Percentiles rank a stretch among this genome's conserved stretches.
These are phyloP conservation scores for Buxus sempervirens DNA, from an alignment of 164 flowering plant species.

Conservation along the genomic window DNA sequence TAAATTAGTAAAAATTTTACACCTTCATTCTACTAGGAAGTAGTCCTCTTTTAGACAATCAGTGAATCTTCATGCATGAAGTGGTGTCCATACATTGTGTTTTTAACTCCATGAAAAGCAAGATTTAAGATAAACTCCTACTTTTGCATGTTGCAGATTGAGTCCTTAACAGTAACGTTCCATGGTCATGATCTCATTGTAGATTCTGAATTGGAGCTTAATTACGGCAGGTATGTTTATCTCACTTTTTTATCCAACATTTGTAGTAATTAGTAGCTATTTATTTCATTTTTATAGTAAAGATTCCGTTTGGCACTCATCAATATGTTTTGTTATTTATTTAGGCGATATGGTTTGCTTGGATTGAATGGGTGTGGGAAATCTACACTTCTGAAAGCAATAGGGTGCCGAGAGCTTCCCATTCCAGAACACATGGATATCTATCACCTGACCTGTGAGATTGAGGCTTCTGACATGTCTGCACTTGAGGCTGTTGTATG, in stretches of 20 bases:
- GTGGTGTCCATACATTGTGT: too few species aligned
- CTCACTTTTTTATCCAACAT: not conserved
- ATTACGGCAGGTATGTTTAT: slow-evolving; percentile 77
- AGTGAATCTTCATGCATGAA: too few species aligned
- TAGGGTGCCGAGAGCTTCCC: slow-evolving; percentile 87
- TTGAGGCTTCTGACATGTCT: slow-evolving; percentile 96
- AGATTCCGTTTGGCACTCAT: not conserved
- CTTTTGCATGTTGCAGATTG: slow-evolving; percentile 57
- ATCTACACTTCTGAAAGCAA: slow-evolving; percentile 84
- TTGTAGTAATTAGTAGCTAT: not conserved
- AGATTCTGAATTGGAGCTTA: slow-evolving; percentile 89
- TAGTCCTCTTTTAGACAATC: too few species aligned
- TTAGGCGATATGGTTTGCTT: slow-evolving; percentile 91
- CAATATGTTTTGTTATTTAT: not conserved
- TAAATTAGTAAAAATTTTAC: too few species aligned
- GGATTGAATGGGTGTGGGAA: slow-evolving; percentile 98
- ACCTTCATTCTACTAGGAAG: too few species aligned
- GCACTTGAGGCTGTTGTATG: slow-evolving; percentile 83
- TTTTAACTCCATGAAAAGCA: too few species aligned
- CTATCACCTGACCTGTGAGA: slow-evolving; percentile 76
- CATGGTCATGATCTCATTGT: slow-evolving; percentile 97
- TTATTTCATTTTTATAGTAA: not conserved
- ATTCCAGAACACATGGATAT: slow-evolving; percentile 99
- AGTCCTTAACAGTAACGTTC: slow-evolving; percentile 86
- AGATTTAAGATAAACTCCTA: too few species aligned